Conservation (phyloP, 169 alveolate species). For the Babesia gibsoni region DNA sequence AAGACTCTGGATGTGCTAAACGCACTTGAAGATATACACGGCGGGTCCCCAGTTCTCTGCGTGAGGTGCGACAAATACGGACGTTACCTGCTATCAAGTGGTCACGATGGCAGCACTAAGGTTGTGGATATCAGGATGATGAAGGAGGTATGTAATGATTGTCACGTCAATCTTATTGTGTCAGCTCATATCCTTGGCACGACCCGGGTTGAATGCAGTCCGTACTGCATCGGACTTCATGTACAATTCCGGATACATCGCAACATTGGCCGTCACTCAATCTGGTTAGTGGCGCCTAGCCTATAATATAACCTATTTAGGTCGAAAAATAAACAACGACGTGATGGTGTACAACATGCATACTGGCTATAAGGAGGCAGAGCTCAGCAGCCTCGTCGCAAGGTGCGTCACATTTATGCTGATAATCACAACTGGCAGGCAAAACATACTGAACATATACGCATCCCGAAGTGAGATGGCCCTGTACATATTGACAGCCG, state of each 20-base stretch:
- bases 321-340: conserved; percentile 7
- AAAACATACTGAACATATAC: neutral
- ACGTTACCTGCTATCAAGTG: conserved; percentile 65
- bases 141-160: conserved; percentile 33
- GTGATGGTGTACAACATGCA: conserved; percentile 21
- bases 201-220: neutral
- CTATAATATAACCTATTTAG: neutral
- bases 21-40: conserved; percentile 48
- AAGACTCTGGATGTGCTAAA: conserved; percentile 62
- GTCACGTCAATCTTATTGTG: too few species aligned
- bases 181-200: conserved; percentile 4
- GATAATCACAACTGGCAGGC: neutral
- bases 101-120: conserved; percentile 72
- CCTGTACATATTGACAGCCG: conserved; percentile 8
- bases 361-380: conserved; percentile 25
- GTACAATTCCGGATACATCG: conserved; percentile 6
- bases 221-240: conserved; percentile 25
- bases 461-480: conserved; percentile 31
- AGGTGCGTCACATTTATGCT: neutral
- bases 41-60: conserved; percentile 66
- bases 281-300: neutral
- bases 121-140: conserved; percentile 67
- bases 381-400: conserved; percentile 6
- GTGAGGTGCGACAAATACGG: conserved; percentile 57
- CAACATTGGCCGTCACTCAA: neutral